These are phyloP conservation scores for Apiospora arundinis DNA, from an alignment of 2,329 filamentous ascomycete genomes.

Conservation along the genomic window DNA sequence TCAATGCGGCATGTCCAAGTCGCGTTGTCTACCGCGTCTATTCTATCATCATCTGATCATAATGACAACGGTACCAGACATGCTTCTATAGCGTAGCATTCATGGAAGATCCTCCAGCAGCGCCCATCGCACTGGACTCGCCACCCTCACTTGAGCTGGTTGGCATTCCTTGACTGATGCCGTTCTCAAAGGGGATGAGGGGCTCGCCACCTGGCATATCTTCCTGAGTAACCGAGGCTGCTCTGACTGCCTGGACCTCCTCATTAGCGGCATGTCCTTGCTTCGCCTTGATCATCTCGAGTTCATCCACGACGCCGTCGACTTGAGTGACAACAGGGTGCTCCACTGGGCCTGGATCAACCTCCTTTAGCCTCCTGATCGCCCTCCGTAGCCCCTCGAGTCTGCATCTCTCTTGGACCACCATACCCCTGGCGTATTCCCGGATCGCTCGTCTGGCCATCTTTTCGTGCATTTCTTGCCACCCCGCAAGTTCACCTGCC, in stretches of 20 bases:
- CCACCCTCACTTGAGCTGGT: conserved; percentile 10
- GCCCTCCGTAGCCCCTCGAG: conserved; percentile 83
- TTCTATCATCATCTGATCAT: conserved; percentile 11
- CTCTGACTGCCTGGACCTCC: conserved; percentile 18
- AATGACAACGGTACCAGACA: background rate
- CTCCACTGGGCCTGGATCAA: conserved; percentile 25
- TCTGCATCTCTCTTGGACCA: conserved; percentile 80
- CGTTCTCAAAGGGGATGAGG: conserved; percentile 6
- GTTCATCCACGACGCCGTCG: conserved; percentile 21
- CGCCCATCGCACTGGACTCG: conserved; percentile 21
- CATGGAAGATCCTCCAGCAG: conserved; percentile 5
- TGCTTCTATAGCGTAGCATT: conserved; percentile 5
- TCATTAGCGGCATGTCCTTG: conserved; percentile 5
- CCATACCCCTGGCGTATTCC: conserved; percentile 77
- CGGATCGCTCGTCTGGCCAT: conserved; percentile 77
- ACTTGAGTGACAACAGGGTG: background rate
- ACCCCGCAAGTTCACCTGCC: conserved; percentile 87
- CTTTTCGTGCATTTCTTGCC: conserved; percentile 87
- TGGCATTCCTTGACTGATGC: background rate
- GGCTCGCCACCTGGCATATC: conserved; percentile 12
- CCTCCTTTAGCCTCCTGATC: conserved; percentile 64
- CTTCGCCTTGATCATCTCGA: conserved; percentile 12
- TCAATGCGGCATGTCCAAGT: conserved; percentile 13
- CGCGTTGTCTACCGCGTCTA: conserved; percentile 10
- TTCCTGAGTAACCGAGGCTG: conserved; percentile 6